These are phyloP conservation scores for Astragalus glycyphyllos DNA, from an alignment of 306 rosid species.

Conservation along the genomic window DNA sequence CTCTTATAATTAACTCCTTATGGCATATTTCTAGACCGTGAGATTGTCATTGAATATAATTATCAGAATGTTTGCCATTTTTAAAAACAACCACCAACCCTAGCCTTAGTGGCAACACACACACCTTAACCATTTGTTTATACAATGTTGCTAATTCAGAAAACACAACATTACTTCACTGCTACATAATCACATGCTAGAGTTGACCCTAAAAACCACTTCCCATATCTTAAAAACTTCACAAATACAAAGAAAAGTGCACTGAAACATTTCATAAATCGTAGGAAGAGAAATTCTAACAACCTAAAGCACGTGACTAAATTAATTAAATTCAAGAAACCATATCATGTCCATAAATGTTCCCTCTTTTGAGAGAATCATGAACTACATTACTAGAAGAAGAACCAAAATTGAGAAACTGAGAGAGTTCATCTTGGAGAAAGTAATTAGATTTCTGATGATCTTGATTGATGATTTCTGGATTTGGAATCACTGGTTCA, in stretches of 20 bases:
- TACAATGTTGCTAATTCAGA: conserved; percentile 28
- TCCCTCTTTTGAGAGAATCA: conserved; percentile 63
- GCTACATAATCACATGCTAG: conserved; percentile 55
- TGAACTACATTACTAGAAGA: conserved; percentile 62
- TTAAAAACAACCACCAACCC: conserved; percentile 46
- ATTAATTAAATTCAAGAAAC: conserved; percentile 62
- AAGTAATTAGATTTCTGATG: conserved; percentile 50
- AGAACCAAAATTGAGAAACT: conserved; percentile 57
- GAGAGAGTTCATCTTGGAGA: conserved; percentile 55
- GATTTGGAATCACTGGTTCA: conserved; percentile 50
- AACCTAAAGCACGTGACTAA: conserved; percentile 36
- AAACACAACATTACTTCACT: conserved; percentile 31
- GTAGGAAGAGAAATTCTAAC: neutral
- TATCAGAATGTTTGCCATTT: conserved; percentile 41
- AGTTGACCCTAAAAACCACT: conserved; percentile 61
- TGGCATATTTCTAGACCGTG: neutral
- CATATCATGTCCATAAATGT: conserved; percentile 68
- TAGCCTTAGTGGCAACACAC: conserved; percentile 27
- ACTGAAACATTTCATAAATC: neutral
- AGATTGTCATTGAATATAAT: conserved; percentile 9
- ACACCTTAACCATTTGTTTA: conserved; percentile 28
- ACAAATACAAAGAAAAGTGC: neutral
- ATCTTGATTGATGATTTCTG: conserved; percentile 36
- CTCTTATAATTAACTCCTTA: too few relatives aligned
- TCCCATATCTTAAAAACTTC: neutral